Evolutionary conservation across 2,329 filamentous ascomycete species (phyloP).

Genomic region (Alternaria viburni): DNA sequence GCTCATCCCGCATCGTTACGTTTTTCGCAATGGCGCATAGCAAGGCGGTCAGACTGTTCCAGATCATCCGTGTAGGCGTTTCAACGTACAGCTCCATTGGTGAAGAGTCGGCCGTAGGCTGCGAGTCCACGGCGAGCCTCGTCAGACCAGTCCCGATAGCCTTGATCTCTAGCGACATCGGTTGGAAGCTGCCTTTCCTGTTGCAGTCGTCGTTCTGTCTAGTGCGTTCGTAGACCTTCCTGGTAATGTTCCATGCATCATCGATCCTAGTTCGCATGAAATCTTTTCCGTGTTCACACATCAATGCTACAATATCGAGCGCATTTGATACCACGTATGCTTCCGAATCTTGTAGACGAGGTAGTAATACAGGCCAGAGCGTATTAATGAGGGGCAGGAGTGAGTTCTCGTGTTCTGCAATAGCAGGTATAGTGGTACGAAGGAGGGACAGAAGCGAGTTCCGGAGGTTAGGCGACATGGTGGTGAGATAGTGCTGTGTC

Average conservation of each 20-base stretch:
- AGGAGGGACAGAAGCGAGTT: slow-evolving; percentile 80
- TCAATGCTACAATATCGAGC: slow-evolving; percentile 68
- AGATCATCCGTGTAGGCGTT: slow-evolving; percentile 66
- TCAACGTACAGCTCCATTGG: slow-evolving; percentile 53
- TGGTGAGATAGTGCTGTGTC: slow-evolving; percentile 89
- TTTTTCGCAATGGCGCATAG: slow-evolving; percentile 66
- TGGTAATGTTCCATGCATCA: slow-evolving; percentile 69
- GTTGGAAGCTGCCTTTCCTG: background rate
- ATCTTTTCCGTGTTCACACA: slow-evolving; percentile 77
- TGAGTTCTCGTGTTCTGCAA: slow-evolving; percentile 77
- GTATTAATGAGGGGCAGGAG: slow-evolving; percentile 90
- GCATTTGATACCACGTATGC: slow-evolving; percentile 73
- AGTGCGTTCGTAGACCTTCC: slow-evolving; percentile 35
- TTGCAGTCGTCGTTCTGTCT: slow-evolving; percentile 12
- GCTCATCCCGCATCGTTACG: slow-evolving; percentile 69
- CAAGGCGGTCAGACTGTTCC: slow-evolving; percentile 67
- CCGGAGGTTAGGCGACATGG: slow-evolving; percentile 78
- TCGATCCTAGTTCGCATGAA: slow-evolving; percentile 81
- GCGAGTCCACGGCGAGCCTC: slow-evolving; percentile 1
- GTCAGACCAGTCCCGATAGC: slow-evolving; percentile 10
- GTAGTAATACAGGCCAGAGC: slow-evolving; percentile 82
- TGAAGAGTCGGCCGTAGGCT: background rate
- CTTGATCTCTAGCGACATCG: slow-evolving; percentile 1
- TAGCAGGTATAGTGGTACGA: slow-evolving; percentile 71
- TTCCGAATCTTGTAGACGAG: slow-evolving; percentile 70